Base-by-base conservation (phyloP, 805 yeast species). In the Teunomyces lycoperdinae region DNA sequence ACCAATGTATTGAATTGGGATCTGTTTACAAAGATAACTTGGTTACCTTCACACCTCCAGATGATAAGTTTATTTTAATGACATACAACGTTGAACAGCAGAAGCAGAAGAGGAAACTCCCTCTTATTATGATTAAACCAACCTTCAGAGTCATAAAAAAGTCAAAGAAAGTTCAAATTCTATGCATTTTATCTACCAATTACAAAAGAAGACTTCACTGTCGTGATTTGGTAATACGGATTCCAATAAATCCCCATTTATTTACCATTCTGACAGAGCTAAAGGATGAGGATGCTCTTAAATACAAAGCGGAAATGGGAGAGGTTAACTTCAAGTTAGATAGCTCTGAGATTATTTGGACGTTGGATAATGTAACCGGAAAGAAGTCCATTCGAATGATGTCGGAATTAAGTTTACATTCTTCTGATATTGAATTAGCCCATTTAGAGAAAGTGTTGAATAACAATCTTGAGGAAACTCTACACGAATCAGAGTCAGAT, bases 41-140 rank as follows among this genome's bases (percentile, higher is more conserved):
- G 48, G 81, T 91, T 29, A 80, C 84, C 27, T 91, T 90, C 62
- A 80, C 86, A 13, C 97, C 97, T 11, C 97, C 97, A 0, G 97
- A 89, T 43, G 77, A 72, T 48, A 62, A 68, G 47, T 74, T 74
- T 44, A 56, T 59, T 2, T 56, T 72, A 2, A 63, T 73, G 59
- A 61, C 70, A 3, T 70, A 71, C 50, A 60, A 77, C 3, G 74
- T 73, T 36, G 79, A 78, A 14, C 67, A 68, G 33, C 72, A 64
- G 45, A 61, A 73, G 20, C 73, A 73, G 43, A 57, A 54, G 33
- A 46, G 57, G n/a, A 68, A 66, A 45, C 47, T 58, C 36, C 82
- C 83, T 1, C 58, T 79, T 30, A 53, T 80, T n/a, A 61, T 73
- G 68, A 62, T 79, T 3, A 62, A 61, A 30, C 78, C 77, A 6